A percentile compares a stretch with the other conserved stretches of the same genome.
These are phyloP conservation scores for Chalciporus sphaerocephalus DNA, from an alignment of 768 basidiomycete species.

Conservation along the genomic window DNA sequence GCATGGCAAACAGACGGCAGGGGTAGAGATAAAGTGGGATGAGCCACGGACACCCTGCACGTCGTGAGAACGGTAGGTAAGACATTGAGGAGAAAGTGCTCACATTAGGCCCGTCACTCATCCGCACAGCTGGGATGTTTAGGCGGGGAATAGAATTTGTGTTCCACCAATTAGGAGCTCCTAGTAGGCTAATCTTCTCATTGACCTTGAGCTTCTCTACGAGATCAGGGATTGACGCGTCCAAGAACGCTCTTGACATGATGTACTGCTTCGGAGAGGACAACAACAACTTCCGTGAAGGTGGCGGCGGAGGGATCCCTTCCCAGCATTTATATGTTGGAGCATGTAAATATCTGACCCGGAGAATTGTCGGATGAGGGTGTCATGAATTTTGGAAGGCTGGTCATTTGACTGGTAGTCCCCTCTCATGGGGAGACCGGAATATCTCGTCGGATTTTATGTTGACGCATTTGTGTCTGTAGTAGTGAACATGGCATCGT, in stretches of 20 bases:
- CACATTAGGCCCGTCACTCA: conserved; percentile 70
- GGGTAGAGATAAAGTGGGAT: conserved; percentile 58
- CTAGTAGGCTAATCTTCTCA: conserved; percentile 60
- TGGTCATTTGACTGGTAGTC: background rate
- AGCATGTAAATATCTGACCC: background rate
- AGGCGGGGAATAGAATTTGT: conserved; percentile 54
- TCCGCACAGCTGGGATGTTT: conserved; percentile 61
- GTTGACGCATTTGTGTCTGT: background rate
- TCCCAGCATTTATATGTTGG: background rate
- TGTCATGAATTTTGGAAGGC: background rate
- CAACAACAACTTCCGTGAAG: no score
- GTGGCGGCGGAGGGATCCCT: background rate
- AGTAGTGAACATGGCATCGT: no score
- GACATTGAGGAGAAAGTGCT: conserved; percentile 1
- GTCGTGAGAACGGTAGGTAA: conserved; percentile 1
- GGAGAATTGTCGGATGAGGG: background rate
- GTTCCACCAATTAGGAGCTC: conserved; percentile 72
- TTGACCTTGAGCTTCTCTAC: conserved; percentile 48
- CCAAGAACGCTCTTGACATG: conserved; percentile 43
- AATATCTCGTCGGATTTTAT: background rate
- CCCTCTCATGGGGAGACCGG: background rate
- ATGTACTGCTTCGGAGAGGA: background rate
- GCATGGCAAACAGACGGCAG: conserved; percentile 64
- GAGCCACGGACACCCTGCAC: conserved; percentile 62
- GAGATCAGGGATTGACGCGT: conserved; percentile 52